A percentile compares a stretch with the other conserved stretches of the same genome.
These are phyloP conservation scores for Striga asiatica DNA, from an alignment of 257 asterid genomes.

Conservation along the genomic window DNA sequence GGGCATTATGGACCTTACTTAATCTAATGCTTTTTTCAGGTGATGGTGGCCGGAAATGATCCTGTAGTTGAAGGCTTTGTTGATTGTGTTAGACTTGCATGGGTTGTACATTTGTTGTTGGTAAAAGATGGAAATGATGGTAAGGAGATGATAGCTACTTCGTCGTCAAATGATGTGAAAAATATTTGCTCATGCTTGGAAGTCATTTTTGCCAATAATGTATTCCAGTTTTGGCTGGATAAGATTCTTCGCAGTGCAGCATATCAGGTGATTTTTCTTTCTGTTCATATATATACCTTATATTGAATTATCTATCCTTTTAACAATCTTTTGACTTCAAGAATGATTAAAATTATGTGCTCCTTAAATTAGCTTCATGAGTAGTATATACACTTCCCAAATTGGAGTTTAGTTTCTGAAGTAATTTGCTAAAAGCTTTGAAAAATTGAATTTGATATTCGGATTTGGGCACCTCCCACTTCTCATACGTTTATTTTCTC, in stretches of 20 bases:
- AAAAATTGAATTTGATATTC: too few relatives aligned
- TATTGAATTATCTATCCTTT: neutral
- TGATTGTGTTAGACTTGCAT: conserved; percentile 82
- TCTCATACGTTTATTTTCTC: neutral
- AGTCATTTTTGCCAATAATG: conserved; percentile 61
- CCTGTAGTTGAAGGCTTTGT: conserved; percentile 72
- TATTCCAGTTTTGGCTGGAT: conserved; percentile 80
- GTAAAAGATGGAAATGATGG: conserved; percentile 53
- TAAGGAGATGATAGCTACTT: conserved; percentile 37
- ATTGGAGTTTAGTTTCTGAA: too few relatives aligned
- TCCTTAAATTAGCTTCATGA: conserved; percentile 1
- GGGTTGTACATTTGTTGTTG: conserved; percentile 86
- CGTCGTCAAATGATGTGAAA: conserved; percentile 39
- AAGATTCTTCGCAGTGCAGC: conserved; percentile 83
- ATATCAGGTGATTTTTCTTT: conserved; percentile 50
- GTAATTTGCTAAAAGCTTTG: too few relatives aligned
- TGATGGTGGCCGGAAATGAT: conserved; percentile 67
- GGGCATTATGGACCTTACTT: conserved; percentile 12
- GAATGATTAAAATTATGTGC: neutral
- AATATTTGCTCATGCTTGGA: conserved; percentile 63
- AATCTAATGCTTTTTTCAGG: conserved; percentile 33
- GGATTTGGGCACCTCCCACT: too few relatives aligned
- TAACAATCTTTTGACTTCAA: neutral
- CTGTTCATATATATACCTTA: neutral
- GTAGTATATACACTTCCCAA: neutral